phyloP scores from a whole-genome alignment of 257 asterid species.

The Solanum bulbocastanum region DNA sequence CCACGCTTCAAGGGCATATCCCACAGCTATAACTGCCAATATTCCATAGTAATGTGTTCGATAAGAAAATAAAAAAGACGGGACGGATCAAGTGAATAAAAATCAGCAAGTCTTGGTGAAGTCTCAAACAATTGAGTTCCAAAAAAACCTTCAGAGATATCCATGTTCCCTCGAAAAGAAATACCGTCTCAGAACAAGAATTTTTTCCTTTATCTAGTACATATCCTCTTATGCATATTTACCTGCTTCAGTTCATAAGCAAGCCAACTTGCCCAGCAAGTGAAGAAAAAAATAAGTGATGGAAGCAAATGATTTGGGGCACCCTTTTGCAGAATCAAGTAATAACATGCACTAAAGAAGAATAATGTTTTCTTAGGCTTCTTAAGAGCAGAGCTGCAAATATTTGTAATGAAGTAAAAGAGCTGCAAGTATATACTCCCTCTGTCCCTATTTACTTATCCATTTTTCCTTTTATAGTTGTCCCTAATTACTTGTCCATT shows the following conservation, averaged over 20 bases:
- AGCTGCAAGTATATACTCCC: background rate
- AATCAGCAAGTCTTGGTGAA: background rate
- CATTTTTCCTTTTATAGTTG: no score
- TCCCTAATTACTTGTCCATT: no score
- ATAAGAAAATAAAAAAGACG: background rate
- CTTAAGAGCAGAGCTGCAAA: background rate
- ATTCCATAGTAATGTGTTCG: background rate
- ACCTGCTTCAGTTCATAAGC: background rate
- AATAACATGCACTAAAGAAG: background rate
- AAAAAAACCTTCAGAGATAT: background rate
- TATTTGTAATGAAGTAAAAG: background rate
- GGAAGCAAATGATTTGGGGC: background rate
- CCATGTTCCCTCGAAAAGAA: background rate
- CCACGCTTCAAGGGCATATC: conserved; percentile 42
- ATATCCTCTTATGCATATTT: background rate
- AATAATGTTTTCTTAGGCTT: background rate
- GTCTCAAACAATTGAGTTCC: background rate
- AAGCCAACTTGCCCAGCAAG: background rate
- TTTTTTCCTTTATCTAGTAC: background rate
- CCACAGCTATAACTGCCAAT: conserved; percentile 30
- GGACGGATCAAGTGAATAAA: background rate
- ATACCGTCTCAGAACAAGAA: background rate
- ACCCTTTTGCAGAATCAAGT: background rate
- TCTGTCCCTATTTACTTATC: no score
- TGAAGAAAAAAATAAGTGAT: background rate